A percentile compares a stretch with the other conserved stretches of the same genome.
Evolutionary conservation across 176 grass and related monocot genomes (phyloP).

Genomic region (Oropetium thomaeum): DNA sequence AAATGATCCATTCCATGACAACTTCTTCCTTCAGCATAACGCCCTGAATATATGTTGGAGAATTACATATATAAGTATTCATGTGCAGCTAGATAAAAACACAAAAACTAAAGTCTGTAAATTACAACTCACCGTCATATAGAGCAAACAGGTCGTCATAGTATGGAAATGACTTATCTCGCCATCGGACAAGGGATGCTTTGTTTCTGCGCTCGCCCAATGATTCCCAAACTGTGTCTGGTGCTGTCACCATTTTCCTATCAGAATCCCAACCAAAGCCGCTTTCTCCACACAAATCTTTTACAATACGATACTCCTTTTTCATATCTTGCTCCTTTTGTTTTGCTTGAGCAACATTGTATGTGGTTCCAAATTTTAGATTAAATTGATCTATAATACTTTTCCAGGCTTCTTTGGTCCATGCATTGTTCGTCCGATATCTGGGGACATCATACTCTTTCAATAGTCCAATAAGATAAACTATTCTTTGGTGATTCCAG

Average conservation of each 20-base stretch:
- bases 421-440: constrained; percentile 5
- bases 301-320: not conserved
- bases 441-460: not conserved
- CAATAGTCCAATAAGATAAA: constrained; percentile 1
- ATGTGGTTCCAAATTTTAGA: not conserved
- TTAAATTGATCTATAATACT: not conserved
- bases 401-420: constrained; percentile 2
- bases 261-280: constrained; percentile 3
- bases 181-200: not conserved
- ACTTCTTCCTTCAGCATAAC: constrained; percentile 10
- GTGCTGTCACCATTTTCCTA: not conserved
- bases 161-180: not conserved
- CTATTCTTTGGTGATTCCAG: not conserved
- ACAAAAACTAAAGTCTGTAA: too few relatives aligned
- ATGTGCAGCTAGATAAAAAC: too few relatives aligned
- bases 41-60: not conserved
- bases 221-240: not conserved
- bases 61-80: not conserved
- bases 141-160: not conserved
- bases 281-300: not conserved
- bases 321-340: constrained; percentile 23
- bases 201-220: not conserved
- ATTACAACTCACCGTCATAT: not conserved
- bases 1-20: constrained; percentile 27
- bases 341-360: not conserved